Evolutionary conservation across 1,284 basidiomycete genomes (phyloP), one percentile per base, ranked within the genome.

Genomic region (Gymnopus androsaceus): DNA sequence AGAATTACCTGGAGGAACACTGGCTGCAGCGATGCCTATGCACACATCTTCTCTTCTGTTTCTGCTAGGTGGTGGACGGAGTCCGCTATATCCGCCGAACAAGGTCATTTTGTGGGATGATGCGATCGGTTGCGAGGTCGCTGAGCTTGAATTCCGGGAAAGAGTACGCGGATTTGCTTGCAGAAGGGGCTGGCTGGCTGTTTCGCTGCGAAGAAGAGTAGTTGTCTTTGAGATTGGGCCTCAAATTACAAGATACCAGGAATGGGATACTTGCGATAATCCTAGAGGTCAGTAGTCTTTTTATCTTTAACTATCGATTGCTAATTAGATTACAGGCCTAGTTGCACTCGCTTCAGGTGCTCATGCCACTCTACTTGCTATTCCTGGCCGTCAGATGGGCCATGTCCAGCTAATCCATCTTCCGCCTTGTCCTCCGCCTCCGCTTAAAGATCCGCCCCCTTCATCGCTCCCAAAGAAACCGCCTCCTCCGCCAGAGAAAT

Each of bases 81-180:
- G 89, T 67, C 95, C 95, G n/a, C 79, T 92, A 5, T 98, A 94
- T 72, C 88, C 95, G 27, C 92, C 92, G 25, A 98, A 98, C 76
- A 98, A 97, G 75, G 91, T 95, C 45, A 81, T 97, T 55, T 71
- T 98, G 45, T 97, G 92, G 87, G 90, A 97, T 71, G 92, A 94
- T 71, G 80, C 79, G 2, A 73, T 82, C 1, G 86, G 84, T 3
- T 74, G 77, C 50, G 88, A 94, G 64, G 87, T 95, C 36, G 92
- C 90, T 27, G 92, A 96, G 70, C 81, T 98, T 53, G 94, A 97
- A 73, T 97, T 98, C 67, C 85, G 90, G 59, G 94, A 96, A 71
- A 80, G 83, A 51, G 92, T 97, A 1, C 78, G 90, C 50, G 93
- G 92, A 0, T 71, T 98, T 36, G 84, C 86, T 1, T 91, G 87